Evolutionary conservation across 345 rosid genomes (phyloP).

Genomic region (Salix udensis): DNA sequence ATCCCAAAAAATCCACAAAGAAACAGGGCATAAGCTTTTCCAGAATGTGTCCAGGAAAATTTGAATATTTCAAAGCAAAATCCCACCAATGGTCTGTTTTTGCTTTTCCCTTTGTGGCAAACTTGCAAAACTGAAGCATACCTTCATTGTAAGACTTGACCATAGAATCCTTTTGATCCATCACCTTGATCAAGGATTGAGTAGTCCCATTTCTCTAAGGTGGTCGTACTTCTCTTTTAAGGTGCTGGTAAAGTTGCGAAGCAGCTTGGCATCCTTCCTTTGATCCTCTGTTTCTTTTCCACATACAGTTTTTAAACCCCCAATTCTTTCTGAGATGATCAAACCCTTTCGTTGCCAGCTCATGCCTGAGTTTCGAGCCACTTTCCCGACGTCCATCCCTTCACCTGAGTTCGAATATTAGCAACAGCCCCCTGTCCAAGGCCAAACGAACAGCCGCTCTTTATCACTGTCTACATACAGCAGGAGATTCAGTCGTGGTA

Average conservation of each 20-base stretch:
- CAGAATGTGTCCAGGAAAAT: neutral
- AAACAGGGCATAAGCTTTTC: neutral
- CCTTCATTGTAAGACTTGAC: slow-evolving; percentile 53
- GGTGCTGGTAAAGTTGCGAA: slow-evolving; percentile 37
- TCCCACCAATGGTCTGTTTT: neutral
- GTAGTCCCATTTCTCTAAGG: slow-evolving; percentile 42
- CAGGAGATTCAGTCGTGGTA: no score
- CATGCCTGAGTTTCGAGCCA: slow-evolving; percentile 49
- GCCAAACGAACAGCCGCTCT: no score
- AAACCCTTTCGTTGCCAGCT: slow-evolving; percentile 48
- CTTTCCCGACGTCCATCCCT: slow-evolving; percentile 25
- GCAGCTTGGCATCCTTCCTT: slow-evolving; percentile 35
- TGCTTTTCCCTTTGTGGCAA: neutral
- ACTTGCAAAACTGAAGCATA: neutral
- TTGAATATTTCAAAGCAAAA: slow-evolving; percentile 1
- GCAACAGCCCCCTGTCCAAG: no score
- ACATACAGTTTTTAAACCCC: slow-evolving; percentile 55
- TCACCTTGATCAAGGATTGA: slow-evolving; percentile 17
- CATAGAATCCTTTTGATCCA: slow-evolving; percentile 36
- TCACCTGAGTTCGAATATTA: no score
- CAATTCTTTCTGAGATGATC: slow-evolving; percentile 43
- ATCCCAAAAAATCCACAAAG: neutral
- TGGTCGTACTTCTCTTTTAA: slow-evolving; percentile 36
- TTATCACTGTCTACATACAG: no score
- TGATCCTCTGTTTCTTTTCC: slow-evolving; percentile 45